These are phyloP conservation scores for Fusarium xylarioides DNA, from an alignment of 2,329 filamentous ascomycete genomes.

Conservation along the genomic window DNA sequence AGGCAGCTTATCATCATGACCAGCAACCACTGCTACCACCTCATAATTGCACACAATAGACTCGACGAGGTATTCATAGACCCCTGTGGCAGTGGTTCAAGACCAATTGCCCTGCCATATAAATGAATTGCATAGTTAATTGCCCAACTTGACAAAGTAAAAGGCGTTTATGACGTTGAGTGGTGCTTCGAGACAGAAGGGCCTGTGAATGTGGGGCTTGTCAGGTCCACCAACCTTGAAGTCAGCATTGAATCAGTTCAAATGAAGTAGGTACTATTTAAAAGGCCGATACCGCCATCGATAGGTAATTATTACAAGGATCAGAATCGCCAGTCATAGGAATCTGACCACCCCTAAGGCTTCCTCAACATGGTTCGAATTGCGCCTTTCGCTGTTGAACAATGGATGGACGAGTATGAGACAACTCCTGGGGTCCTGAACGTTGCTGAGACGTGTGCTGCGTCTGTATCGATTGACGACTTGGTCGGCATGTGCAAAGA, in stretches of 20 bases:
- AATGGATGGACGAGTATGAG: conserved; percentile 73
- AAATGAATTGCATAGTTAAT: not conserved
- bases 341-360: not conserved
- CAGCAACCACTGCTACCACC: not conserved
- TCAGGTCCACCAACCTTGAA: not conserved
- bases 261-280: not conserved
- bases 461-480: conserved; percentile 77
- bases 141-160: not conserved
- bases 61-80: not conserved
- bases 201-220: not conserved
- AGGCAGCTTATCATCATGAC: not conserved
- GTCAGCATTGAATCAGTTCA: not conserved
- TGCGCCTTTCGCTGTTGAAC: conserved; percentile 73
- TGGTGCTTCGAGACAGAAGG: not conserved
- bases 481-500: conserved; percentile 68
- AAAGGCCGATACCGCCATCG: not conserved
- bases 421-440: conserved; percentile 68
- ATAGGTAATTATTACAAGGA: not conserved
- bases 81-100: not conserved
- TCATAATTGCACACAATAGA: not conserved
- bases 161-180: not conserved
- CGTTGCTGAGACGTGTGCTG: conserved; percentile 81
- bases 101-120: not conserved
- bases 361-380: conserved; percentile 62
- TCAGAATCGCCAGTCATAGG: not conserved